These are phyloP conservation scores for Naegleria fowleri DNA, from an alignment of 208 protist genomes.

Conservation along the genomic window DNA sequence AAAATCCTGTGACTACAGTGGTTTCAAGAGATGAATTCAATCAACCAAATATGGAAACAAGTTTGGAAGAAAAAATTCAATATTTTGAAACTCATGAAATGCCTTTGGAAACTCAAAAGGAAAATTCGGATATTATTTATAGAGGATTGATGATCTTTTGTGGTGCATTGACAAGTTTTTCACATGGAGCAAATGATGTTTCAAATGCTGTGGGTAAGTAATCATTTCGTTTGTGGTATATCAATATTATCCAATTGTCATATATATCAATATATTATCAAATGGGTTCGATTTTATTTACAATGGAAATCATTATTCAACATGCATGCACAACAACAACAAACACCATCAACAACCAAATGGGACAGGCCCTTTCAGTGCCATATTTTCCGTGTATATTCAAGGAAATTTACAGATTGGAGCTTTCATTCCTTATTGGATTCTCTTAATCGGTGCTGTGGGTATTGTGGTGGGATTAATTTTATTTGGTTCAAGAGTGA, in stretches of 20 bases:
- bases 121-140: constrained; percentile 49
- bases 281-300: no score
- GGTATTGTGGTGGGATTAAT: constrained; percentile 63
- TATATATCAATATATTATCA: no score
- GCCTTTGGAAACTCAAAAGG: neutral
- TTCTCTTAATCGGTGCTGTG: constrained; percentile 60
- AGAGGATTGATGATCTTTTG: constrained; percentile 72
- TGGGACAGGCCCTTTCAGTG: constrained; percentile 58
- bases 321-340: no score
- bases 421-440: constrained; percentile 58
- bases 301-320: no score
- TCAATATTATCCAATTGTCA: no score
- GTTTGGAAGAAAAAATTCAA: neutral
- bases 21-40: no score
- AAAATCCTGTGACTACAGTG: no score
- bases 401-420: constrained; percentile 45
- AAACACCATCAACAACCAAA: neutral
- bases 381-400: constrained; percentile 62
- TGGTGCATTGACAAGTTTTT: constrained; percentile 66
- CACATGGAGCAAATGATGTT: constrained; percentile 71
- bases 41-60: no score
- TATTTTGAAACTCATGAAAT: neutral
- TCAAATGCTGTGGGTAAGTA: constrained; percentile 30
- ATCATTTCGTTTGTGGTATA: neutral
- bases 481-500: constrained; percentile 62